Percentiles rank a stretch among this genome's conserved stretches.
These are phyloP conservation scores for Parasitella parasitica DNA, from an alignment of 371 early-diverging fungal species.

Conservation along the genomic window DNA sequence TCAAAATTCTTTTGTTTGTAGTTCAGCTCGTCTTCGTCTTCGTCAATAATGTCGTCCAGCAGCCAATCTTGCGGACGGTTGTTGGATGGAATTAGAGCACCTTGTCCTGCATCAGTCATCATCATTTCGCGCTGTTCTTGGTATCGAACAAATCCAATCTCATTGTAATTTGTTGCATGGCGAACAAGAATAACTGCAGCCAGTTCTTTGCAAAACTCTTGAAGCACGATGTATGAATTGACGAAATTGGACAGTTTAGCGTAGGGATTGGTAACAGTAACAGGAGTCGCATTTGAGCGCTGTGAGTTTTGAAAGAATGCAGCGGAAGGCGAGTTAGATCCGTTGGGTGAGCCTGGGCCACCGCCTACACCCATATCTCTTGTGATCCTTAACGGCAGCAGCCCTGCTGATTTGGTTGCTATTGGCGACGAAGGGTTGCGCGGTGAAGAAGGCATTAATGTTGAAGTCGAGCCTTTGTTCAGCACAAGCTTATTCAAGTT, in stretches of 20 bases:
- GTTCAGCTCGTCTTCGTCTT: conserved; percentile 32
- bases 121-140: conserved; percentile 31
- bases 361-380: conserved; percentile 20
- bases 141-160: conserved; percentile 35
- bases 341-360: conserved; percentile 22
- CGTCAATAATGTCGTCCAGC: conserved; percentile 17
- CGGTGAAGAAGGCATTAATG: conserved; percentile 17
- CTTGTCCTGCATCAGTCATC: conserved; percentile 22
- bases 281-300: conserved; percentile 50
- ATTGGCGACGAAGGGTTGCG: conserved; percentile 34
- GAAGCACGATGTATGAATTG: conserved; percentile 60
- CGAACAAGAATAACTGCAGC: conserved; percentile 62
- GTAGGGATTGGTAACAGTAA: conserved; percentile 55
- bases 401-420: conserved; percentile 34
- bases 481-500: conserved; percentile 35
- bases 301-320: conserved; percentile 48
- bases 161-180: conserved; percentile 47
- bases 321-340: conserved; percentile 36
- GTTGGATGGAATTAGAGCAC: neutral
- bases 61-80: conserved; percentile 16
- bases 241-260: conserved; percentile 61
- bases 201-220: conserved; percentile 69
- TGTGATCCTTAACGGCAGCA: conserved; percentile 24
- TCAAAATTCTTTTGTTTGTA: conserved; percentile 34
- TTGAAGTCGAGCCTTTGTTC: conserved; percentile 24